phyloP scores from a whole-genome alignment of 306 rosid species.

The Senna tora region DNA sequence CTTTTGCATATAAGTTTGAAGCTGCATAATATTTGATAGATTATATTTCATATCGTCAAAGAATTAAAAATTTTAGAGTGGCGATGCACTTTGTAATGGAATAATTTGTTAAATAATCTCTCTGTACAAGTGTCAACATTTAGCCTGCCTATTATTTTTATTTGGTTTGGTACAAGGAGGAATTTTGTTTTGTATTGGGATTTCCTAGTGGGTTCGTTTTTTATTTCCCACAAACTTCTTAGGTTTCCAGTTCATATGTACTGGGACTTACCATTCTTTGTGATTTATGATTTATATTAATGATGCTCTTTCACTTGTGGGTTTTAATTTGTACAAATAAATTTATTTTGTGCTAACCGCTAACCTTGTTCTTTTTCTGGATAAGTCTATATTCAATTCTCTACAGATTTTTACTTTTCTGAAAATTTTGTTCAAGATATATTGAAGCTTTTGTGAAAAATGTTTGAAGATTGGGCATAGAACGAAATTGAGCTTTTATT shows the following conservation, averaged over 20 bases:
- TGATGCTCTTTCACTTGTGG: constrained; percentile 26
- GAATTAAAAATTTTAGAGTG: constrained; percentile 8
- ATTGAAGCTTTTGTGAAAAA: constrained; percentile 34
- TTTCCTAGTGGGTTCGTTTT: constrained; percentile 19
- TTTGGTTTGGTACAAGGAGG: not conserved
- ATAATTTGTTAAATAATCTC: constrained; percentile 29
- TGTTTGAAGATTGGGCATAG: constrained; percentile 35
- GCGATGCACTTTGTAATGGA: constrained; percentile 19
- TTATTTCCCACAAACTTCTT: constrained; percentile 2
- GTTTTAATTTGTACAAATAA: constrained; percentile 24
- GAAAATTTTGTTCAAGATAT: constrained; percentile 17
- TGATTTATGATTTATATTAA: constrained; percentile 29
- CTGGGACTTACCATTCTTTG: constrained; percentile 2
- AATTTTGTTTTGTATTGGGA: not conserved
- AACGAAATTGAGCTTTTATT: constrained; percentile 28
- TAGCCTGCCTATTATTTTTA: not conserved
- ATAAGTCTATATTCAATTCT: constrained; percentile 5
- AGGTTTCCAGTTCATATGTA: constrained; percentile 29
- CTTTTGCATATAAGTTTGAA: constrained; percentile 14
- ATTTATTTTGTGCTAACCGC: constrained; percentile 18
- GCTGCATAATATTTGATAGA: constrained; percentile 11
- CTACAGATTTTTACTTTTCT: constrained; percentile 4
- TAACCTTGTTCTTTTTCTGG: constrained; percentile 28
- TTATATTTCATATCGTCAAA: constrained; percentile 33
- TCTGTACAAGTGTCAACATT: constrained; percentile 3